Base-by-base conservation (phyloP, 2,329 filamentous ascomycete species). In the Ophiostoma angusticollis region DNA sequence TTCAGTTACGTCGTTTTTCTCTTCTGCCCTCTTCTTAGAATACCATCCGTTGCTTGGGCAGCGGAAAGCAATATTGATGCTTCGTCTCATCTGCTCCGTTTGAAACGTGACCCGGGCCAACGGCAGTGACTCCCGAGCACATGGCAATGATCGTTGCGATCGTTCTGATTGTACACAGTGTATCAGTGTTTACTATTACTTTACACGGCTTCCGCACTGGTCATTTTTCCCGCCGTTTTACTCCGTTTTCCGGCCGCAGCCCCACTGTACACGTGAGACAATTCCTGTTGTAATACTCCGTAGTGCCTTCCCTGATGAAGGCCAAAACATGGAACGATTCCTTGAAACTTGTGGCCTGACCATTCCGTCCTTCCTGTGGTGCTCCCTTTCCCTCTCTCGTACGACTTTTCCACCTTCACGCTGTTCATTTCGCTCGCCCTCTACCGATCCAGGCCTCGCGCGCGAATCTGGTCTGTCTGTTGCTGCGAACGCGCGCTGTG, bases 341-440 rank as follows among this genome's bases (percentile, higher is more conserved):
- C 22, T 36, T 35, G 25, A 28, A 23, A 32, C 40, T n/a, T 31
- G 41, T 48, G 47, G 47, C 41, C 47, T 48, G 47, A 48, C 47
- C 16, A 18, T 28, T 13, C 25, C n/a, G 4, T 30, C 27, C 12
- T 21, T 27, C 14, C 22, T 7, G n/a, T 24, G 9, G 13, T 29
- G 31, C 22, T 16, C 14, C 12, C 6, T 22, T 29, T 34, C 42
- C 23, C 22, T 28, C 28, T 37, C 40, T 46, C 41, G 37, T 41
- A 43, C 38, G 34, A 46, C 35, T 46, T 45, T 46, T 37, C 19
- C 12, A 11, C 17, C 19, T 17, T 6, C 14, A n/a, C 21, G n/a
- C 6, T 9, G 17, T 24, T 27, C 27, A 14, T 17, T 19, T 22
- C 39, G 6, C 17, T 32, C 25, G 16, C 31, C 18, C 18, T 29